Conservation (phyloP, 2,329 filamentous ascomycete genomes). For the Paracoccidioides brasiliensis region DNA sequence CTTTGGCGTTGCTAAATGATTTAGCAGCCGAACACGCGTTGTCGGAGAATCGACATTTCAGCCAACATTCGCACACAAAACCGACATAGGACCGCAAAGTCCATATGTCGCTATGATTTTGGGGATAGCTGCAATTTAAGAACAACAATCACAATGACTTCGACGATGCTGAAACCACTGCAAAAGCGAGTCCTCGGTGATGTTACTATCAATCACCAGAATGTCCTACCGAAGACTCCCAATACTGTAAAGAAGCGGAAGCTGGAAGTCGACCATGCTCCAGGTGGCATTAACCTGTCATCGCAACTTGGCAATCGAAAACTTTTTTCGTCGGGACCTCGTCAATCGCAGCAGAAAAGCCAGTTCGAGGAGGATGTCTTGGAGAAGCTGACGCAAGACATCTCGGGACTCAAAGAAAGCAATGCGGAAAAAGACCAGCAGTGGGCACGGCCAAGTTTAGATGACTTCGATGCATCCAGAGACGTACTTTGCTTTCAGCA, state of each 20-base stretch:
- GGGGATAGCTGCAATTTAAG: conserved; percentile 9
- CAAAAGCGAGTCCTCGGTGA: conserved; percentile 64
- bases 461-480: conserved; percentile 47
- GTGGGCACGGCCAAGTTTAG: conserved; percentile 59
- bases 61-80: background rate
- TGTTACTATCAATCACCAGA: conserved; percentile 50
- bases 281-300: conserved; percentile 43
- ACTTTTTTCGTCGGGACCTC: conserved; percentile 38
- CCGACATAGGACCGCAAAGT: background rate
- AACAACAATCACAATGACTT: conserved; percentile 22
- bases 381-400: conserved; percentile 91
- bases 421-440: conserved; percentile 89
- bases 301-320: conserved; percentile 50
- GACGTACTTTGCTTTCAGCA: conserved; percentile 82
- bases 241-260: conserved; percentile 66
- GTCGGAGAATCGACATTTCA: background rate
- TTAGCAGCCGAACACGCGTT: background rate
- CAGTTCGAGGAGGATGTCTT: conserved; percentile 87
- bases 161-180: conserved; percentile 33
- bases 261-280: conserved; percentile 44
- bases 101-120: background rate
- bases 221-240: conserved; percentile 42
- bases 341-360: conserved; percentile 60
- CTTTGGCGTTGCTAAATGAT: background rate
- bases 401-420: conserved; percentile 67